Evolutionary conservation across 768 basidiomycete species (phyloP), one percentile per base, ranked within the genome.

Genomic region (Termitomyces eurrhizus): DNA sequence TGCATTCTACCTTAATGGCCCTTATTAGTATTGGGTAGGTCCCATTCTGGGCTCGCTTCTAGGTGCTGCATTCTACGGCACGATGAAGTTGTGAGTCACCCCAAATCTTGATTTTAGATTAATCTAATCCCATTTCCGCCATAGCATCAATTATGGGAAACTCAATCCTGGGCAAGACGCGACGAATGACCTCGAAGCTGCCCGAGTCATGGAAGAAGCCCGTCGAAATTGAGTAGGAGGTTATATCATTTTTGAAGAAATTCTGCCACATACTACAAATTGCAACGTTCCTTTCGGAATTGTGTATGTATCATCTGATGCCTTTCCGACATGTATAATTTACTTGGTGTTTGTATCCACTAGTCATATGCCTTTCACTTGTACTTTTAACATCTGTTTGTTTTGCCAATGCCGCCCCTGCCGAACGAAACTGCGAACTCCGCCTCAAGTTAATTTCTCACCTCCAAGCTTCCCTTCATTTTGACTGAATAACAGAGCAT

Each of bases 41-140:
- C 88, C 88, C 0, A 80, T 81, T 57, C 75, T 90, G 24, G 89
- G 90, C 35, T 79, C 86, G 6, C 68, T 91, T 11, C 75, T 91
- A 9, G 86, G 74, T 36, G 76, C 82, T 16, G 77, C 67, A 7
- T 78, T 90, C 65, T 92, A 89, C 68, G 68, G 77, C 37, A 62
- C 79, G 21, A 77, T 89, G 60, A 89, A 89, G 68, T 72, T 74
- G 77, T 74, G 57, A 62, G 74, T 48, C 33, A 54, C 36, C 41
- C 29, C 39, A 9, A 52, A 52, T 42, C 33, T 21, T 44, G 29
- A 11, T 44, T 39, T n/a, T 52, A 33, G 37, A 52, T 44, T 35
- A 36, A 14, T 1, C 57, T 54, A 33, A 62, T 35, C 44, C 44
- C 42, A 5, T 53, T 16, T 44, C 60, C 52, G 56, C 44, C 52